Conservation (phyloP, 495 filamentous ascomycete genomes). For the Penicillium daleae region DNA sequence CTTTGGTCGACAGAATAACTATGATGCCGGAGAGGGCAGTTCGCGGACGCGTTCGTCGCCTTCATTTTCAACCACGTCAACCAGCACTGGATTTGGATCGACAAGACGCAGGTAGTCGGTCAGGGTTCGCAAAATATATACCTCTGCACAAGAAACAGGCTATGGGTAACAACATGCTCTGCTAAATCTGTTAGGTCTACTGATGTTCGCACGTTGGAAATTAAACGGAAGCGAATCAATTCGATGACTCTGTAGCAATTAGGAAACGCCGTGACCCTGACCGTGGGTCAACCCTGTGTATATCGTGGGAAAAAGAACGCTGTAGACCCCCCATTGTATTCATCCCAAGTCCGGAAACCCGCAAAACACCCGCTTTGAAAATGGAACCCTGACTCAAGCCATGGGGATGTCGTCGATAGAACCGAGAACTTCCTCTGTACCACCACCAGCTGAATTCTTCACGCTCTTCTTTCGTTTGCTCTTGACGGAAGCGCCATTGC, state of each 20-base stretch:
- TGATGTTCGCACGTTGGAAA: neutral
- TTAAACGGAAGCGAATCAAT: neutral
- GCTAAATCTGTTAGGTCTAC: too few relatives aligned
- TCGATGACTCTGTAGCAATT: neutral
- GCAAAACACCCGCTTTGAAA: slow-evolving; percentile 15
- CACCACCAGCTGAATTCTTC: slow-evolving; percentile 41
- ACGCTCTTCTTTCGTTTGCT: slow-evolving; percentile 42
- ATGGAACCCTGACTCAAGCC: slow-evolving; percentile 26
- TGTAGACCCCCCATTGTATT: slow-evolving; percentile 14
- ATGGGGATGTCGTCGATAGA: slow-evolving; percentile 43
- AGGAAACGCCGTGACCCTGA: neutral
- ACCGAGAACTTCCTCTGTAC: slow-evolving; percentile 48
- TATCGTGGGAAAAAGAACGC: slow-evolving; percentile 2
- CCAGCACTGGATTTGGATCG: slow-evolving; percentile 90
- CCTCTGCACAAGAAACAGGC: neutral
- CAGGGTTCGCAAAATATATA: neutral
- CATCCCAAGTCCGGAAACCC: neutral
- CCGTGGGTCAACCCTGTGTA: neutral
- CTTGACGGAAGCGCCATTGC: slow-evolving; percentile 36
- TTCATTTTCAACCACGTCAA: slow-evolving; percentile 57
- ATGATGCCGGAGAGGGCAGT: slow-evolving; percentile 55
- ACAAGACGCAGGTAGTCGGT: slow-evolving; percentile 69
- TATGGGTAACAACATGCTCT: neutral
- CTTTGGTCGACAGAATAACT: slow-evolving; percentile 19
- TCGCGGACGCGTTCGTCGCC: slow-evolving; percentile 51